These are phyloP conservation scores for Tricholoma bakamatsutake DNA, from an alignment of 768 basidiomycete species.

Conservation along the genomic window DNA sequence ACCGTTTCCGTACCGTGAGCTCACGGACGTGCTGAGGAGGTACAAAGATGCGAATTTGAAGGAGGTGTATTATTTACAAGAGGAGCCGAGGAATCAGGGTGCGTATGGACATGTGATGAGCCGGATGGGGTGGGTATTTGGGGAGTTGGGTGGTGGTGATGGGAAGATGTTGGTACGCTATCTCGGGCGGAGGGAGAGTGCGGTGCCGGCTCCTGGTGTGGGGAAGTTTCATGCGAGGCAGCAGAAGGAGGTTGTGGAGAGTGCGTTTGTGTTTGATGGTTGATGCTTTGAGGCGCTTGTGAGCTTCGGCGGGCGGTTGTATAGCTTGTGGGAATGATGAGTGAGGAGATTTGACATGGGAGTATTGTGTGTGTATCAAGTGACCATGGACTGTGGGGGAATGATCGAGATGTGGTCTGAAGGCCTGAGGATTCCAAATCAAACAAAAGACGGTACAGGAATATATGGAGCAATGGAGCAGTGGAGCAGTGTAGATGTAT, in stretches of 20 bases:
- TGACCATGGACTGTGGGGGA: too few relatives aligned
- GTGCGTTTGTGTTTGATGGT: conserved; percentile 57
- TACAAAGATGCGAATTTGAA: conserved; percentile 32
- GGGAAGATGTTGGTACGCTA: conserved; percentile 35
- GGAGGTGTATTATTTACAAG: conserved; percentile 69
- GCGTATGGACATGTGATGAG: conserved; percentile 62
- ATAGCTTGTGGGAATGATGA: too few relatives aligned
- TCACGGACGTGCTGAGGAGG: conserved; percentile 38
- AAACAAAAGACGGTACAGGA: too few relatives aligned
- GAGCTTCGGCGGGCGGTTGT: too few relatives aligned
- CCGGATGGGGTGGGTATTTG: conserved; percentile 50
- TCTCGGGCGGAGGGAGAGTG: conserved; percentile 63
- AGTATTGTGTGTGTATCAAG: too few relatives aligned
- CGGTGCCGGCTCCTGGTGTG: conserved; percentile 74
- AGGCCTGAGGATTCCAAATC: too few relatives aligned
- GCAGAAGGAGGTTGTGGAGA: conserved; percentile 54
- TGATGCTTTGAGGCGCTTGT: conserved; percentile 18
- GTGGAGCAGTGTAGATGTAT: too few relatives aligned
- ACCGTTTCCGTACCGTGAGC: conserved; percentile 73
- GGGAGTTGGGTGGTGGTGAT: conserved; percentile 21
- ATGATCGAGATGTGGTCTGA: too few relatives aligned
- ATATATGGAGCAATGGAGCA: too few relatives aligned
- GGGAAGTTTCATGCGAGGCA: conserved; percentile 63
- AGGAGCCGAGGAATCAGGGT: conserved; percentile 88
- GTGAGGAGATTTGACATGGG: too few relatives aligned